Evolutionary conservation across 2,329 filamentous ascomycete species (phyloP), one percentile per base, ranked within the genome.

Genomic region (Apiospora sp.): DNA sequence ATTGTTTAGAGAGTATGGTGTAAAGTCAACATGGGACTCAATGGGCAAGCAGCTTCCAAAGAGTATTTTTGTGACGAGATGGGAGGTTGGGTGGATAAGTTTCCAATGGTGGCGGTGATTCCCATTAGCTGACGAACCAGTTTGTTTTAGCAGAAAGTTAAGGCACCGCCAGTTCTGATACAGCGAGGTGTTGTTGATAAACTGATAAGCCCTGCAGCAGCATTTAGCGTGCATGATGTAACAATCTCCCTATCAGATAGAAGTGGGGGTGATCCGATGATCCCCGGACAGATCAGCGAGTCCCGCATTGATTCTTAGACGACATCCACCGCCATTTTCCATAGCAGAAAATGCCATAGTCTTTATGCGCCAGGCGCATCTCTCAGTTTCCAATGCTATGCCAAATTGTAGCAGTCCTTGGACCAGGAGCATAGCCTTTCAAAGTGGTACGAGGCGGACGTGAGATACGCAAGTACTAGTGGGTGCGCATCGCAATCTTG

Each of bases 1-100:
- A 96, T 96, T 76, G 80, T 88, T 64, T 34, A 64, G 19, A 14
- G 3, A 14, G 34, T 14, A 5, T 41, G 6, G 6, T n/a, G 46
- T n/a, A n/a, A 64, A 19, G 5, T 64, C 34, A 30, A 64, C 58
- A 64, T 64, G 14, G 34, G 13, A 64, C 58, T 41, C 58, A 41
- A 41, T 30, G 12, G 49, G 24, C 49, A 27, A 51, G 49, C 4
- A 27, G 49, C 49, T 27, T 51, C n/a, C 49, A 24, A 51, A n/a
- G 34, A 24, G n/a, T 10, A 13, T 41, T n/a, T 34, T n/a, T 19
- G 58, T 64, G 58, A 41, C n/a, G 34, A 12, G 58, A 64, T 41
- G 58, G 34, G 34, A 41, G 34, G 34, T n/a, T 64, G 58, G 34
- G 34, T 4, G 27, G 12, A 12, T 37, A 12, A 22, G 30, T 41